Evolutionary conservation across 129 eudicot species (phyloP), one percentile per base, ranked within the genome.

Genomic region (Mikania micrantha): DNA sequence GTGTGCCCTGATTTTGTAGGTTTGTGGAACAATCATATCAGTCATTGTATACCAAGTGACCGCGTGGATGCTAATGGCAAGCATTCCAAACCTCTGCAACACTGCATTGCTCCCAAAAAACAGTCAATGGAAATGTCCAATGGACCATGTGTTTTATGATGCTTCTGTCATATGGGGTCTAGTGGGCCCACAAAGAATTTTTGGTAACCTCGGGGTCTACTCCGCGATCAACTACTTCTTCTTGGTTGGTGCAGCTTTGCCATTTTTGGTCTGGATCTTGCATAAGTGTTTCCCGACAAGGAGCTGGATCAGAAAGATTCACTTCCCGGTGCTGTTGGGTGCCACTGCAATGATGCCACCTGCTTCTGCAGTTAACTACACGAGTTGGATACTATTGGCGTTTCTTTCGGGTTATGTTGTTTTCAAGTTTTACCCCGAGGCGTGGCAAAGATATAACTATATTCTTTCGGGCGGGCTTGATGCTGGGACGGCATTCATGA

Each of bases 111-210:
- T 83, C 10, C 93, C 93, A 15, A 48, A 78, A 22, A 69, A 78
- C 61, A 83, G 86, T 60, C 80, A 76, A 21, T 86, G 93, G 93
- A 83, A 60, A 40, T 87, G 90, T 35, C 83, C 85, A 11, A 66
- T 24, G 73, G 95, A 87, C 95, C 79, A 59, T 0, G 80, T 67
- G 38, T 87, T 87, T 78, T 87, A 79, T 21, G 78, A 71, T 6
- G 91, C 95, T 24, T 87, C 95, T 0, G 78, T 87, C 39, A 79
- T 87, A 5, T 87, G 88, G 91, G 88, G 92, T 16, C 83, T 89
- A 0, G 86, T 89, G 8, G 96, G 96, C 0, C 95, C 90, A 8
- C 83, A 79, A 59, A 76, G 94, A 32, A 82, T 90, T 31, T 85
- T 88, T n/a, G 96, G 92, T 2, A 52, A 76, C 75, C 84, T 82